phyloP scores from a whole-genome alignment of 257 asterid genomes.

The Anisodus acutangulus region DNA sequence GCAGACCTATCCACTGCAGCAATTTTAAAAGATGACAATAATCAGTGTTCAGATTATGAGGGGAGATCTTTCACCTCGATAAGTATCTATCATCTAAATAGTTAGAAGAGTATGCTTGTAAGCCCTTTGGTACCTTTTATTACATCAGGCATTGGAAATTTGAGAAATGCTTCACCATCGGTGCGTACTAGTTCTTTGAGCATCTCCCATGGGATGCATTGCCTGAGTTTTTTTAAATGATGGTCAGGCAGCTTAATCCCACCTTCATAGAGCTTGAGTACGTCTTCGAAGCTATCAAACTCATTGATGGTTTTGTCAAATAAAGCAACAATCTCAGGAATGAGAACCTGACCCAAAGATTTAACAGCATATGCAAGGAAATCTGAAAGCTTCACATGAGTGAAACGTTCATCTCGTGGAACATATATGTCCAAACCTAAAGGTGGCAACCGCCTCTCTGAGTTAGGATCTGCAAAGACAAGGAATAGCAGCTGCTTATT shows the following conservation, averaged over 20 bases:
- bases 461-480: conserved; percentile 61
- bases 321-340: conserved; percentile 64
- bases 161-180: conserved; percentile 63
- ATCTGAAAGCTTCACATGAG: conserved; percentile 76
- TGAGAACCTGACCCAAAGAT: conserved; percentile 72
- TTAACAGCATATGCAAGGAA: conserved; percentile 76
- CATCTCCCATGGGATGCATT: conserved; percentile 71
- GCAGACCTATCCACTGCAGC: conserved; percentile 74
- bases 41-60: not conserved
- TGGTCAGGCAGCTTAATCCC: conserved; percentile 58
- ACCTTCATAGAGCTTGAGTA: conserved; percentile 65
- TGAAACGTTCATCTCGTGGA: conserved; percentile 83
- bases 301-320: conserved; percentile 82
- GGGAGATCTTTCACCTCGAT: not conserved
- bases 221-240: conserved; percentile 42
- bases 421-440: conserved; percentile 66
- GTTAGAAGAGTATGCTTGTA: not conserved
- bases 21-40: conserved; percentile 3
- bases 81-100: conserved; percentile 1
- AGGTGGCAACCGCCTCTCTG: conserved; percentile 68
- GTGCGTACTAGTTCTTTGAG: conserved; percentile 66
- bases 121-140: conserved; percentile 58
- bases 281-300: conserved; percentile 79
- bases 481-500: conserved; percentile 6
- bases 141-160: conserved; percentile 82